Percentiles rank a stretch among this genome's conserved stretches.
Evolutionary conservation across 2,329 filamentous ascomycete genomes (phyloP).

Genomic region (Cryphonectria naterciae): DNA sequence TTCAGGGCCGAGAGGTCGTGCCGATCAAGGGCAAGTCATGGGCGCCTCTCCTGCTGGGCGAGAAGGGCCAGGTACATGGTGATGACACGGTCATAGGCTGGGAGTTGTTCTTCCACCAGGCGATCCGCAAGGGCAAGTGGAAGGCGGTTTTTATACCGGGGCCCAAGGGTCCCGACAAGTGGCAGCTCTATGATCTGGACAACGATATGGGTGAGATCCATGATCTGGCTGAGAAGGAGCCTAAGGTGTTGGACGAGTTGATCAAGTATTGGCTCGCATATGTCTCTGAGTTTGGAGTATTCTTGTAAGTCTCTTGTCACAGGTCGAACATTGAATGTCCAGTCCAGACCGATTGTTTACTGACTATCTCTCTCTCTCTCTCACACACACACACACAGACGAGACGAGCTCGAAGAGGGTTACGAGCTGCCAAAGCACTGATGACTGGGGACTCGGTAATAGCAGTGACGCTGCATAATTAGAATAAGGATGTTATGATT

Average conservation of each 20-base stretch:
- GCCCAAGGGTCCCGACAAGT: conserved; percentile 52
- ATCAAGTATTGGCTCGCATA: conserved; percentile 42
- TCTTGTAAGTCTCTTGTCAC: conserved; percentile 34
- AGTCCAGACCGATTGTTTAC: background rate
- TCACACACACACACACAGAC: background rate
- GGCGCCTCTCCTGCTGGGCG: conserved; percentile 37
- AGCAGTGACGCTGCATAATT: background rate
- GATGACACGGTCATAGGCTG: conserved; percentile 43
- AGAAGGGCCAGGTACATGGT: conserved; percentile 38
- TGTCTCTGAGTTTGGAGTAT: conserved; percentile 59
- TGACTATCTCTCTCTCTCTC: background rate
- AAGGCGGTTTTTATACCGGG: conserved; percentile 51
- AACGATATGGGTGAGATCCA: conserved; percentile 51
- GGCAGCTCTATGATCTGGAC: conserved; percentile 53
- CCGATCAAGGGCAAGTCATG: conserved; percentile 41
- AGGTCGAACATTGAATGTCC: background rate
- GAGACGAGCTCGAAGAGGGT: conserved; percentile 11
- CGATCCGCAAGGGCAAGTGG: conserved; percentile 42
- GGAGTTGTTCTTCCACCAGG: conserved; percentile 42
- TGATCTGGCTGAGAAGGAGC: conserved; percentile 41
- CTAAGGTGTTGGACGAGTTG: conserved; percentile 38
- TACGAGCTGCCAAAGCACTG: conserved; percentile 1
- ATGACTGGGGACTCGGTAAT: background rate
- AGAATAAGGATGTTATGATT: background rate
- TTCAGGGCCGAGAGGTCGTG: conserved; percentile 40